phyloP scores from a whole-genome alignment of 2,329 filamentous ascomycete species.

The Botrytis paeoniae region DNA sequence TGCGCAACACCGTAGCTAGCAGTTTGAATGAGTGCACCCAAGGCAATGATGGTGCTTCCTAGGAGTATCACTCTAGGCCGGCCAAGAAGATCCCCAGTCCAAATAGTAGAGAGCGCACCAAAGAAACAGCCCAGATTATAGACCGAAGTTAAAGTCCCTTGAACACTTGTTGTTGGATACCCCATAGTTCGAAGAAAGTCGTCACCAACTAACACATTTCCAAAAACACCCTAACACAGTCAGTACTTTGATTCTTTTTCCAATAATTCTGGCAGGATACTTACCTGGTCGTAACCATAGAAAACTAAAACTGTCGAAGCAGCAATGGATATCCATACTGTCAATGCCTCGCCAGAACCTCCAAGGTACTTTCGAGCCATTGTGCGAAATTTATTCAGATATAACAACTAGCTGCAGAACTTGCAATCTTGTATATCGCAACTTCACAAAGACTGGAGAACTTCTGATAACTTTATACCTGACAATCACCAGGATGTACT shows the following conservation, averaged over 20 bases:
- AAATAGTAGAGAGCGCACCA: constrained; percentile 39
- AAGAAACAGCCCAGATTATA: constrained; percentile 49
- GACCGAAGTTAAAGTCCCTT: constrained; percentile 7
- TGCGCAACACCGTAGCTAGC: constrained; percentile 47
- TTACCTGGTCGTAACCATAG: constrained; percentile 46
- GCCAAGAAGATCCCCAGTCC: constrained; percentile 52
- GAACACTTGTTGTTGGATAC: constrained; percentile 6
- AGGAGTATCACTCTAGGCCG: constrained; percentile 55
- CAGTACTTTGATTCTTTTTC: not conserved
- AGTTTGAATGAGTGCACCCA: constrained; percentile 50
- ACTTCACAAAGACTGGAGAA: not conserved
- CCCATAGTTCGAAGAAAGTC: constrained; percentile 44
- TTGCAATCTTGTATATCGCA: not conserved
- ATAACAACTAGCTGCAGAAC: not conserved
- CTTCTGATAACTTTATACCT: not conserved
- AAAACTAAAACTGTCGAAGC: constrained; percentile 50
- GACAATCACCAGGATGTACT: not conserved
- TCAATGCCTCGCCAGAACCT: constrained; percentile 49
- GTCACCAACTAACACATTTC: constrained; percentile 44
- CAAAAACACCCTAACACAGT: constrained; percentile 35
- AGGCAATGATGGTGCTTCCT: constrained; percentile 54
- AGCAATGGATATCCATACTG: constrained; percentile 51
- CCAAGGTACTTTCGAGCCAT: constrained; percentile 50
- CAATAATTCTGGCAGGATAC: not conserved
- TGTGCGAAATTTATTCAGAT: not conserved